Conservation (phyloP, 73 alveolate genomes). For the Paramecium caudatum region DNA sequence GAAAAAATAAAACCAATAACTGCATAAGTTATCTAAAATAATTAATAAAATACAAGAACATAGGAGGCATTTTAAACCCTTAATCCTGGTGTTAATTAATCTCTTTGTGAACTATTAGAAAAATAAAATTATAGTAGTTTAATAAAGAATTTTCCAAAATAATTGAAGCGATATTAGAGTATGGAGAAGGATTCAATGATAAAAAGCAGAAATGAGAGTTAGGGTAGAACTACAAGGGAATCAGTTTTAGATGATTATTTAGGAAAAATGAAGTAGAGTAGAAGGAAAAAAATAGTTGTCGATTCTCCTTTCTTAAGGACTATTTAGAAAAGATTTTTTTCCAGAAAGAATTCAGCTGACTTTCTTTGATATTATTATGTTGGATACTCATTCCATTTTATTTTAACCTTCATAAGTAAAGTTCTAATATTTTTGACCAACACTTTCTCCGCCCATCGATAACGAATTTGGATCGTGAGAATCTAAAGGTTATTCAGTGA, state of each 20-base stretch:
- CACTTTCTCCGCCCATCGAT: constrained; percentile 50
- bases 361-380: not conserved
- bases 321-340: not conserved
- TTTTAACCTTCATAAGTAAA: constrained; percentile 43
- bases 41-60: not conserved
- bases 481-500: constrained; percentile 78
- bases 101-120: not conserved
- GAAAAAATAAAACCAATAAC: constrained; percentile 21
- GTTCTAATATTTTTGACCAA: constrained; percentile 46
- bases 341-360: not conserved
- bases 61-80: not conserved
- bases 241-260: not conserved
- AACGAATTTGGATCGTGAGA: constrained; percentile 71
- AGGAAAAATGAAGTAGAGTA: not conserved
- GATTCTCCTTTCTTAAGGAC: constrained; percentile 6
- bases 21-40: not conserved
- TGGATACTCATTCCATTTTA: constrained; percentile 40
- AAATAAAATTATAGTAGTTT: not conserved
- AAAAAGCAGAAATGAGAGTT: not conserved
- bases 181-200: not conserved
- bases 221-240: not conserved
- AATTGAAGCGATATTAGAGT: not conserved
- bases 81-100: not conserved
- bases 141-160: not conserved
- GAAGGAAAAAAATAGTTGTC: not conserved